phyloP scores from a whole-genome alignment of 495 filamentous ascomycete species.

The Hyaloscypha variabilis region DNA sequence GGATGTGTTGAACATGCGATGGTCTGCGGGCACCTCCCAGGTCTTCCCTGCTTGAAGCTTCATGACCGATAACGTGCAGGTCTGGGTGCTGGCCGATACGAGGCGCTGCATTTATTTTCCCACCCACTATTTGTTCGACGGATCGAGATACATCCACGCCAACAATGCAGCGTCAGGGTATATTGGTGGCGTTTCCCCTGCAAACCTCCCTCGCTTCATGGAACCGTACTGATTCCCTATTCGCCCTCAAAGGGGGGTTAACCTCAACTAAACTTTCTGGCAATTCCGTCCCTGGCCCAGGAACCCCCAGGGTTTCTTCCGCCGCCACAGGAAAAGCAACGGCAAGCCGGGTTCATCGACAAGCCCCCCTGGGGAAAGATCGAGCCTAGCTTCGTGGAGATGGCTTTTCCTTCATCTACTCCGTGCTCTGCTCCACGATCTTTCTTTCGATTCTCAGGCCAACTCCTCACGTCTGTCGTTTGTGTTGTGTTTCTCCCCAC shows the following conservation, averaged over 20 bases:
- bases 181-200: conserved; percentile 1
- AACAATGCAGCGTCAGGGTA: background rate
- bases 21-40: background rate
- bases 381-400: background rate
- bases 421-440: background rate
- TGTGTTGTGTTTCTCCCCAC: conserved; percentile 1
- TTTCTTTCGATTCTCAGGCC: background rate
- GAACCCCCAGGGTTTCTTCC: background rate
- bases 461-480: background rate
- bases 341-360: background rate
- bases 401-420: background rate
- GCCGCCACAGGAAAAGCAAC: background rate
- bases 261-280: background rate
- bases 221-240: background rate
- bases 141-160: background rate
- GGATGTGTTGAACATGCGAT: background rate
- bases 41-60: background rate
- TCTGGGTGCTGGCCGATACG: background rate
- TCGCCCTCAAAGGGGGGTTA: background rate
- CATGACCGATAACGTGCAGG: background rate
- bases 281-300: background rate
- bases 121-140: background rate
- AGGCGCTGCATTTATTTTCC: background rate
- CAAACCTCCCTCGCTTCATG: background rate
- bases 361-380: background rate